phyloP scores from a whole-genome alignment of 192 early-diverging fungal genomes.

The Coemansia javaensis region DNA sequence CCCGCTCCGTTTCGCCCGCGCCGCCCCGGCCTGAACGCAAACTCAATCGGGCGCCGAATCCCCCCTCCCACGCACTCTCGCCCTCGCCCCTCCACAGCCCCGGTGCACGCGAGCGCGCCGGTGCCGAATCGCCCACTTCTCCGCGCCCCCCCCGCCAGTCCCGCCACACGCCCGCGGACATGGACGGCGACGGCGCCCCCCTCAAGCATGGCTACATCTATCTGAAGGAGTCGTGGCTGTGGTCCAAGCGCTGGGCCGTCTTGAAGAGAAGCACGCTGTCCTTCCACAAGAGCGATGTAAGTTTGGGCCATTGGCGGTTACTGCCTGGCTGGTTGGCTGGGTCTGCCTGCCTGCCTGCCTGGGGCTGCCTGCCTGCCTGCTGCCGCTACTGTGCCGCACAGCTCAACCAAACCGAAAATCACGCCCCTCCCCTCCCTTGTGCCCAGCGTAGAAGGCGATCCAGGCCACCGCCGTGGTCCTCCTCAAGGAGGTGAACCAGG shows the following conservation, averaged over 20 bases:
- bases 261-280: constrained; percentile 86
- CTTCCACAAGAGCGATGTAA: constrained; percentile 91
- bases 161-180: too few species aligned
- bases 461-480: constrained; percentile 87
- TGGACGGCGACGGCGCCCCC: constrained; percentile 31
- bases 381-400: too few species aligned
- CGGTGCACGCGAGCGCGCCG: too few species aligned
- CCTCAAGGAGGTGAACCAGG: constrained; percentile 85
- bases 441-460: constrained; percentile 27
- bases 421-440: too few species aligned
- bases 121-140: background rate
- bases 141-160: background rate
- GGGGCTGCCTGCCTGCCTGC: too few species aligned
- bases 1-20: too few species aligned
- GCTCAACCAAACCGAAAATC: background rate
- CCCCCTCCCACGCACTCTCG: too few species aligned
- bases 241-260: constrained; percentile 90
- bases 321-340: constrained; percentile 1
- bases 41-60: too few species aligned
- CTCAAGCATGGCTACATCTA: constrained; percentile 45
- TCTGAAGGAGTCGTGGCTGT: constrained; percentile 89
- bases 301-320: constrained; percentile 19
- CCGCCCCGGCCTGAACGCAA: too few species aligned
- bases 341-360: too few species aligned
- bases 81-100: too few species aligned